These are phyloP conservation scores for Torulaspora franciscae DNA, from an alignment of 805 yeast genomes.

Conservation along the genomic window DNA sequence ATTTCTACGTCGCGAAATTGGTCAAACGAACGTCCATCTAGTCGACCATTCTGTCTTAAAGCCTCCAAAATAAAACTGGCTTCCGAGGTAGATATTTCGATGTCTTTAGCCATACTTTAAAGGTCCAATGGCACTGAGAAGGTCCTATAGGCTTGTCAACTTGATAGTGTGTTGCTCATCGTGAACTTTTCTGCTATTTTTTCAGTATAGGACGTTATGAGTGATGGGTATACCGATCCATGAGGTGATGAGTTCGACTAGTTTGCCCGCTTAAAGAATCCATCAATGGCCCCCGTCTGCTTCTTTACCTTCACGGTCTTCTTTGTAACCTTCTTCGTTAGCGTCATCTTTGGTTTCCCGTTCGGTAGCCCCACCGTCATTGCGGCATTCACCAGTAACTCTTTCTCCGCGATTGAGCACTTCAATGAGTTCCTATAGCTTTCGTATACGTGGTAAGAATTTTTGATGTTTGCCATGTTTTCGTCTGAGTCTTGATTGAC, in stretches of 20 bases:
- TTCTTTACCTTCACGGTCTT: slow-evolving; percentile 33
- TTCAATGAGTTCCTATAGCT: slow-evolving; percentile 22
- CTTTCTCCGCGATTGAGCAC: slow-evolving; percentile 24
- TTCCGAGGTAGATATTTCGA: slow-evolving; percentile 63
- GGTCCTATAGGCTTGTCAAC: neutral
- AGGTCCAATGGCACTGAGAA: neutral
- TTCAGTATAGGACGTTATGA: slow-evolving; percentile 1
- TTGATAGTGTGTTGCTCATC: neutral
- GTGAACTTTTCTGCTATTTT: slow-evolving; percentile 1
- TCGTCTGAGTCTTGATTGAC: neutral
- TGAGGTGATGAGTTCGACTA: neutral
- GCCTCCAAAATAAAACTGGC: slow-evolving; percentile 55
- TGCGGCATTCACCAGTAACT: slow-evolving; percentile 31
- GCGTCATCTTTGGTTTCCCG: slow-evolving; percentile 13
- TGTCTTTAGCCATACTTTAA: slow-evolving; percentile 50
- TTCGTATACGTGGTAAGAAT: slow-evolving; percentile 34
- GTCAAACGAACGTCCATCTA: slow-evolving; percentile 64
- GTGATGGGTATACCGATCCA: slow-evolving; percentile 4
- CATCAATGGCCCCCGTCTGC: slow-evolving; percentile 61
- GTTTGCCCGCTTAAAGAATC: slow-evolving; percentile 47
- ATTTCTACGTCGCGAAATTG: slow-evolving; percentile 65
- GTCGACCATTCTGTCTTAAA: slow-evolving; percentile 55
- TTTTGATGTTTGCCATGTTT: slow-evolving; percentile 22
- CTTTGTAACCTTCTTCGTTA: slow-evolving; percentile 25
- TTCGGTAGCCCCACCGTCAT: slow-evolving; percentile 29